Conservation (phyloP, 2,329 filamentous ascomycete species). For the Huntiella bhutanensis region DNA sequence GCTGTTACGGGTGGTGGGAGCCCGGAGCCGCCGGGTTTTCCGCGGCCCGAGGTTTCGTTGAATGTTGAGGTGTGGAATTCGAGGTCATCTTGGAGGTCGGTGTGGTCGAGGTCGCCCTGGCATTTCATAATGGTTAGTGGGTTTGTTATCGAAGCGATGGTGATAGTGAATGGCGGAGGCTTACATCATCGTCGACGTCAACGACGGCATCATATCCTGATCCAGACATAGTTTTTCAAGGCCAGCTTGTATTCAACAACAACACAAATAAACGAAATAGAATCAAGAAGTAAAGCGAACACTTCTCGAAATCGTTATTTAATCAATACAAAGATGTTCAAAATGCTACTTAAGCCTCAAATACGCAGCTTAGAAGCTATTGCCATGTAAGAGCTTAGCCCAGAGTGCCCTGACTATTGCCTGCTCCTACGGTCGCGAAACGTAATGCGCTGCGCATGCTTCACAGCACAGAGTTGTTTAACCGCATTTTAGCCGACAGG, state of each 20-base stretch:
- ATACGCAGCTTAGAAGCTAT: background rate
- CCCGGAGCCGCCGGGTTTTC: slow-evolving; percentile 27
- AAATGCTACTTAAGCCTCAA: background rate
- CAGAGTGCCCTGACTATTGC: too few species aligned
- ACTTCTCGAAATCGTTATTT: background rate
- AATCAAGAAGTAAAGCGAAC: background rate
- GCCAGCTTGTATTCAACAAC: slow-evolving; percentile 4
- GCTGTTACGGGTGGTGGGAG: slow-evolving; percentile 41
- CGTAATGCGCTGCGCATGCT: background rate
- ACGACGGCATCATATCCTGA: slow-evolving; percentile 95
- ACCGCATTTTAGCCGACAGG: too few species aligned
- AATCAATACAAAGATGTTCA: background rate
- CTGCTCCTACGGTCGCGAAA: slow-evolving; percentile 7
- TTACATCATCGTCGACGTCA: slow-evolving; percentile 87
- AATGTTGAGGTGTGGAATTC: slow-evolving; percentile 95
- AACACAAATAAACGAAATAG: background rate
- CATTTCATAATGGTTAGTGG: too few species aligned
- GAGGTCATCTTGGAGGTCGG: slow-evolving; percentile 94
- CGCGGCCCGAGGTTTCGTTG: slow-evolving; percentile 34
- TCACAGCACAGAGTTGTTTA: too few species aligned
- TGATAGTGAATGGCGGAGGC: slow-evolving; percentile 12
- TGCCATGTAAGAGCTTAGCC: background rate
- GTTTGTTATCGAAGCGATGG: too few species aligned
- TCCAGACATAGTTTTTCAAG: slow-evolving; percentile 43
- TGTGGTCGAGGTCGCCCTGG: slow-evolving; percentile 91